Base-by-base conservation (phyloP, 352 stramenopile genomes). In the Phytophthora pinifolia region DNA sequence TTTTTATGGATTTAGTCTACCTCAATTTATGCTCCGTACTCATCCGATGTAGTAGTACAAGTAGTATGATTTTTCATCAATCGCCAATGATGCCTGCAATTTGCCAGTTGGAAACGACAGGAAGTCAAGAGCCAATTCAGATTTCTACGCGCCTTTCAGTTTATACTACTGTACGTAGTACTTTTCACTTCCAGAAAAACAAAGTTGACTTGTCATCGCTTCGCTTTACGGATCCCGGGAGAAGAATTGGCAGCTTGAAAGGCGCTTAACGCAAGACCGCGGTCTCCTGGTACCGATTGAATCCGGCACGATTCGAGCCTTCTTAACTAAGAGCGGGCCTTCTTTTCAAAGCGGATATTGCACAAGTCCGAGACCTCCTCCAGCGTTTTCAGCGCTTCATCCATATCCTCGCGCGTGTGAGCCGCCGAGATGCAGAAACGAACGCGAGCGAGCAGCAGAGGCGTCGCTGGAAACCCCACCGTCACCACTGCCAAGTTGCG, bases 341-440 rank as follows among this genome's bases (percentile, higher is more conserved):
- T 61, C 31, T 66, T 65, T 35, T 58, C 59, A 27, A 97, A 93
- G 25, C 75, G 77, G 52, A 93, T 79, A 62, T 91, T 76, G 57
- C 79, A 89, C 37, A 86, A 71, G 34, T 82, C 59, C 20, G 79
- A 83, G 46, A 99, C 93, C 52, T 98, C 93, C 34, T 98, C 82
- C 20, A 99, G 79, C 53, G 96, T 83, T 47, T 71, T 70, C 31
- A 99, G 58, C 1, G 97, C 94, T 17, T 72, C 63, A 63, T 98
- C 94, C 34, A 99, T 75, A 47, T 99, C 89, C 45, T 94, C 79
- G 12, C 79, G 67, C 4, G 91, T 98, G 72, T 99, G 97, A 4
- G 87, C 96, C 2, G 96, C 97, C 5, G 91, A 98, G 51, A 99
- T 94, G 67, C 96, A 99, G 63, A 99, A 99, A 44, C 97, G 83